Conservation (phyloP, 352 stramenopile genomes). For the Phytophthora sojae region DNA sequence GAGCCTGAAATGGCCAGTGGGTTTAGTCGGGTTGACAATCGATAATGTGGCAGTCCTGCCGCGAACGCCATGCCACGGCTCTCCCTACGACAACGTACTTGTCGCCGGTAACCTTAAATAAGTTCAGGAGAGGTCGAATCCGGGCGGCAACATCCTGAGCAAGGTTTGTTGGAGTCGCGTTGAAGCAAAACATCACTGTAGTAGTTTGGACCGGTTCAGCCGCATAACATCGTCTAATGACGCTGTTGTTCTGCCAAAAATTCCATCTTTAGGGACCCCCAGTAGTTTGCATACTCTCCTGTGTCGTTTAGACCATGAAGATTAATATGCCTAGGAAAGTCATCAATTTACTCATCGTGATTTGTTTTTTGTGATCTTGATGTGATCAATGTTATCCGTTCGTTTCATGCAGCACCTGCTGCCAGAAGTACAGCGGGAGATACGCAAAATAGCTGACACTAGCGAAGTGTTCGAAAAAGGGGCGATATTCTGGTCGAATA, state of each 20-base stretch:
- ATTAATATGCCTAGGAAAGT: neutral
- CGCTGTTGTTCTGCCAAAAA: neutral
- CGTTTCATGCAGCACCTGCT: too few species aligned
- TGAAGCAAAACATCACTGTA: neutral
- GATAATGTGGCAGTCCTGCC: neutral
- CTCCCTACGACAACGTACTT: neutral
- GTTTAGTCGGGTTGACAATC: neutral
- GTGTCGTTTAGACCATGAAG: neutral
- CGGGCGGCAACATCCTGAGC: neutral
- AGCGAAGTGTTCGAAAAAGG: too few species aligned
- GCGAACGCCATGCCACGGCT: neutral
- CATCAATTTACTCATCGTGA: neutral
- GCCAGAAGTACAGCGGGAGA: too few species aligned
- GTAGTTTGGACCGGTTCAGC: neutral
- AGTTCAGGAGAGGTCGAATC: neutral
- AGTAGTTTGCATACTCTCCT: neutral
- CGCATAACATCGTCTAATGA: neutral
- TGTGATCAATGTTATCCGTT: too few species aligned
- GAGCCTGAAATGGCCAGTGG: neutral
- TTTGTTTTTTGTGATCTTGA: too few species aligned
- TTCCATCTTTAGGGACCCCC: neutral
- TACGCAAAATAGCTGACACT: too few species aligned
- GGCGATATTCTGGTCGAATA: too few species aligned
- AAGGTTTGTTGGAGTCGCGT: neutral
- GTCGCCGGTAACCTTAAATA: neutral